Base-by-base conservation (phyloP, 257 asterid genomes). In the Solanum medicagineum region DNA sequence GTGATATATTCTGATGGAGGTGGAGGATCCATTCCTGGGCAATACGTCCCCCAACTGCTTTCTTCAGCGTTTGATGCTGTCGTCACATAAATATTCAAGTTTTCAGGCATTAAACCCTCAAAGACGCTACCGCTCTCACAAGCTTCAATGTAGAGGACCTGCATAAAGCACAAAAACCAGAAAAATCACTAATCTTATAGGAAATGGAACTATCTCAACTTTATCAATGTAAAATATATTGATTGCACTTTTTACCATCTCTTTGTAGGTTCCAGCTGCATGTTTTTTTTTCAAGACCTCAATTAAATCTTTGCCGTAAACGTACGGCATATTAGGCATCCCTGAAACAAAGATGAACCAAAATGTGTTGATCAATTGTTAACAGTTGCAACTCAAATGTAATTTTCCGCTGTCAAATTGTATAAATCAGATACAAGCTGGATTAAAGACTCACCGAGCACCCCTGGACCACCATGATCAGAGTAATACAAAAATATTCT, bases 391-490 rank as follows among this genome's bases (percentile, higher is more conserved):
- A 54, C 4, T 36, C 19, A 42, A 6, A 5, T n/a, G 14, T 5
- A 29, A 19, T 29, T 20, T 11, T 45, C 1, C 29, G 42, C 56
- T 54, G 44, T 10, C 24, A 68, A 32, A 2, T 32, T 2, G 1
- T 68, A 10, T 68, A 32, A 68, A 68, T 9, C 17, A 57, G 53
- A 42, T 29, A 54, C 59, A 12, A 80, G 17, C 42, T 47, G 47
- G 73, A 24, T 9, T 84, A 11, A 70, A 7, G 9, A 86, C 94
- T 85, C 87, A 96, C 99, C 98, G 5, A 96, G 98, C 4, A 95
- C 96, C 79, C 99, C 99, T 1, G 98, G 94, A 42, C 98, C 99
- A 26, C 99, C 99, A 74, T 96, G 99, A 85, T 96, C 99, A 2
- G 98, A 86, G 83, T 96, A 96, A 87, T 94, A 96, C 9, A 96